These are phyloP conservation scores for Solanum megistacrolobum DNA, from an alignment of 257 asterid genomes.

Conservation along the genomic window DNA sequence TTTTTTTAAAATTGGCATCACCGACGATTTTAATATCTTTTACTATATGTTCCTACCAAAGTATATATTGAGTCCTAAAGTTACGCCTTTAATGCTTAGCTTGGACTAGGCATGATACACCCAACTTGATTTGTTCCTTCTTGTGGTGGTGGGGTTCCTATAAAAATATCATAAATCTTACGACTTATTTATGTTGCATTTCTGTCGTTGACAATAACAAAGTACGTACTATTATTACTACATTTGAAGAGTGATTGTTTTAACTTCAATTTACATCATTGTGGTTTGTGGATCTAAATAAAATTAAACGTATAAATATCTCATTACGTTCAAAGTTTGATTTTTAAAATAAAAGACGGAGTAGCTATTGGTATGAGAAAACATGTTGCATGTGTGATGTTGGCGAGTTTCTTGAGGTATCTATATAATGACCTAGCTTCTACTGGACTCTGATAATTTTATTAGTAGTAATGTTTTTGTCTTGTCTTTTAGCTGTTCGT, in stretches of 20 bases:
- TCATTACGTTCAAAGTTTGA: neutral
- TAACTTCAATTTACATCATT: neutral
- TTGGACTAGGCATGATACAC: neutral
- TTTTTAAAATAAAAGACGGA: neutral
- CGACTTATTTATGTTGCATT: neutral
- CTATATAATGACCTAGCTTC: too few species aligned
- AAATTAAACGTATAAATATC: neutral
- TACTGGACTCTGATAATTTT: too few species aligned
- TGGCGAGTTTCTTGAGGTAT: neutral
- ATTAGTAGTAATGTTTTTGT: too few species aligned
- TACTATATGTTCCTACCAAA: neutral
- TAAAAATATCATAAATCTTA: neutral
- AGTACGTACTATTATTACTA: neutral
- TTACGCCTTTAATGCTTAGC: neutral
- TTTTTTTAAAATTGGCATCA: neutral
- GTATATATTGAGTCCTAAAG: neutral
- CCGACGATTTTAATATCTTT: neutral
- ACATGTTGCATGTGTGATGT: neutral
- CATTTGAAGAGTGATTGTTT: neutral
- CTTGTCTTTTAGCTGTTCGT: too few species aligned
- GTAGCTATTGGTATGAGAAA: neutral
- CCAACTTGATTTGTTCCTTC: neutral
- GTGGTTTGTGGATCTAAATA: neutral
- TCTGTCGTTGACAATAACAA: neutral
- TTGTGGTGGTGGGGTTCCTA: neutral